phyloP scores from a whole-genome alignment of 768 basidiomycete genomes.

The Panaeolus papilionaceus region DNA sequence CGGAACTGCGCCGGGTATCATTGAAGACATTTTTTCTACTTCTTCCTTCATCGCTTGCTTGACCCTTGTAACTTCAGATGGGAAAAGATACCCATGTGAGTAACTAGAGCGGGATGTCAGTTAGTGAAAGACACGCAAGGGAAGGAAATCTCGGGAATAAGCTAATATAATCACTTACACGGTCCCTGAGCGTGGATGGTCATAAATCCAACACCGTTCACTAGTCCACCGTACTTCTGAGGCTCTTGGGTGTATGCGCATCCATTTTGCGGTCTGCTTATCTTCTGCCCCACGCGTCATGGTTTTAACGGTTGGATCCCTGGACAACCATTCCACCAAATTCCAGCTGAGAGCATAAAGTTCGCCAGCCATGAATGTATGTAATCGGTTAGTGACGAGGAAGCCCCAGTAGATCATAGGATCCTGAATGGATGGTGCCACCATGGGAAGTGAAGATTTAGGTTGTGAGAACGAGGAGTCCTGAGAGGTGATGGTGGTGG shows the following conservation, averaged over 20 bases:
- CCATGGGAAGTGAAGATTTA: slow-evolving; percentile 20
- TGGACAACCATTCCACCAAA: slow-evolving; percentile 87
- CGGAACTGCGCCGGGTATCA: slow-evolving; percentile 37
- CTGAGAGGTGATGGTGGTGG: background rate
- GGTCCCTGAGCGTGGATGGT: slow-evolving; percentile 93
- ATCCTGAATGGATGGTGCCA: slow-evolving; percentile 44
- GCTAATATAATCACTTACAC: slow-evolving; percentile 62
- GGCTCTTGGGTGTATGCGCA: slow-evolving; percentile 82
- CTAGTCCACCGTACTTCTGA: slow-evolving; percentile 85
- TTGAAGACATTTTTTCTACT: slow-evolving; percentile 50
- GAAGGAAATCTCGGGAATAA: slow-evolving; percentile 1
- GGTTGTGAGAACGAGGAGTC: slow-evolving; percentile 11
- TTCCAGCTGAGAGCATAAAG: slow-evolving; percentile 90
- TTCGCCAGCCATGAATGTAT: slow-evolving; percentile 95
- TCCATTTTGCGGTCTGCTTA: slow-evolving; percentile 93
- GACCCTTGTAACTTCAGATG: slow-evolving; percentile 81
- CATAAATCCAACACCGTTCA: slow-evolving; percentile 97
- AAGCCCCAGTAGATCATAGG: slow-evolving; percentile 90
- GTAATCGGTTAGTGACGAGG: slow-evolving; percentile 86
- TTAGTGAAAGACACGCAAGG: slow-evolving; percentile 11
- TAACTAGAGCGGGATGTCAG: slow-evolving; percentile 56
- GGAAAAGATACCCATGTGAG: slow-evolving; percentile 94
- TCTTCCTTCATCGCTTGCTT: slow-evolving; percentile 59
- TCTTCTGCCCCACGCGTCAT: slow-evolving; percentile 88
- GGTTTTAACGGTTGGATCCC: slow-evolving; percentile 68